These are phyloP conservation scores for Plicaturopsis crispa DNA, from an alignment of 768 basidiomycete species.

Conservation along the genomic window DNA sequence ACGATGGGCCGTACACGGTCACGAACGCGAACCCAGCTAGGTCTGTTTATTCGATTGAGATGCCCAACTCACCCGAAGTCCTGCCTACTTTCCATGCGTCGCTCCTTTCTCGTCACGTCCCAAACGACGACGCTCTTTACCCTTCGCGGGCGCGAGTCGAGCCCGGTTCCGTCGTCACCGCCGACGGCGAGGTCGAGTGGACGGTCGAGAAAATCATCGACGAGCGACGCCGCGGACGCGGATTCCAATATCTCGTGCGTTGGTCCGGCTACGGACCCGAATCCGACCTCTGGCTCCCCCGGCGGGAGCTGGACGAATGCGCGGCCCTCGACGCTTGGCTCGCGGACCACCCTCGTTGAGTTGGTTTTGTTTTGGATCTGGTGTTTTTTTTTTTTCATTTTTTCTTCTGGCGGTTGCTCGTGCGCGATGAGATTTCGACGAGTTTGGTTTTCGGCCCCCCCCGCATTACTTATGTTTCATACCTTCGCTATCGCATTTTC, in stretches of 20 bases:
- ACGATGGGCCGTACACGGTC: conserved; percentile 23
- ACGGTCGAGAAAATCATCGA: conserved; percentile 14
- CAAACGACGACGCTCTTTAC: conserved; percentile 30
- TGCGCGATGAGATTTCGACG: no score
- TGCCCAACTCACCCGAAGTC: conserved; percentile 16
- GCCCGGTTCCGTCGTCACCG: conserved; percentile 15
- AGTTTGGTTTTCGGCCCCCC: no score
- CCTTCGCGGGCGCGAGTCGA: conserved; percentile 16
- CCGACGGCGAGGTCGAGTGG: conserved; percentile 17
- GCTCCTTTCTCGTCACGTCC: conserved; percentile 16
- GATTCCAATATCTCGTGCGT: conserved; percentile 4
- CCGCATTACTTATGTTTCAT: no score
- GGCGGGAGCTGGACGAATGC: conserved; percentile 13
- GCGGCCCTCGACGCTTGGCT: conserved; percentile 16
- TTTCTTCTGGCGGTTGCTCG: no score
- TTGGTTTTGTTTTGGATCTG: no score
- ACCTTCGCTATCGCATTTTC: no score
- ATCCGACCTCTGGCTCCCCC: neutral
- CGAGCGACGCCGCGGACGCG: conserved; percentile 1
- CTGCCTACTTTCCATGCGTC: conserved; percentile 28
- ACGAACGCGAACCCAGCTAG: conserved; percentile 2
- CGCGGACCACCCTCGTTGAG: no score
- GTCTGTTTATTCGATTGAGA: conserved; percentile 16
- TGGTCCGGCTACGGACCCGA: conserved; percentile 6
- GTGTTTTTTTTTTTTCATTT: no score